These are phyloP conservation scores for Ogataea haglerorum DNA, from an alignment of 805 yeast species.

Conservation along the genomic window DNA sequence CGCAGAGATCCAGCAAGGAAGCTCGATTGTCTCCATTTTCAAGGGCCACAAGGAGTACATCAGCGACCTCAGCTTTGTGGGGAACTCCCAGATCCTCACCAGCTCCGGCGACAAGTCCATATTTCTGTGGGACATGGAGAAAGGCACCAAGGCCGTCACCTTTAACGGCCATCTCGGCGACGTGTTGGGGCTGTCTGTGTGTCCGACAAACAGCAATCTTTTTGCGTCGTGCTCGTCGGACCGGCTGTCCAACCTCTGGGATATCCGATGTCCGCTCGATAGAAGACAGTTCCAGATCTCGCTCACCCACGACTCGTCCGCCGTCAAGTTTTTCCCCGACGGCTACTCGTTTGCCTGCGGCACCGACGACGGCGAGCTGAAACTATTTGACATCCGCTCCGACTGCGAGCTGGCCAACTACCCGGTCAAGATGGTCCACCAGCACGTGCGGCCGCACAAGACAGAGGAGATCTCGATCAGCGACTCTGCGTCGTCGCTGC, in stretches of 20 bases:
- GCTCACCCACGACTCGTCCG: constrained; percentile 57
- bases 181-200: constrained; percentile 48
- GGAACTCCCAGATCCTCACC: constrained; percentile 55
- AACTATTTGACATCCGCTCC: constrained; percentile 71
- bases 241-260: constrained; percentile 67
- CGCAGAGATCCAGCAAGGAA: constrained; percentile 10
- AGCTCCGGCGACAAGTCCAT: constrained; percentile 83
- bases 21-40: constrained; percentile 46
- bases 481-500: constrained; percentile 24
- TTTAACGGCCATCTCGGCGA: constrained; percentile 72
- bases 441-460: constrained; percentile 10
- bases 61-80: constrained; percentile 67
- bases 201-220: constrained; percentile 25
- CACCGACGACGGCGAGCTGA: constrained; percentile 70
- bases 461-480: constrained; percentile 7
- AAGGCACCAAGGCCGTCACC: constrained; percentile 50
- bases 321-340: constrained; percentile 61
- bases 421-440: constrained; percentile 13
- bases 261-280: constrained; percentile 43
- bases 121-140: constrained; percentile 72
- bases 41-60: constrained; percentile 84
- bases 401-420: constrained; percentile 65
- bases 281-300: constrained; percentile 45
- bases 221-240: constrained; percentile 69
- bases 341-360: constrained; percentile 72